phyloP scores from a whole-genome alignment of 768 basidiomycete genomes.

The Lentinula sp. region DNA sequence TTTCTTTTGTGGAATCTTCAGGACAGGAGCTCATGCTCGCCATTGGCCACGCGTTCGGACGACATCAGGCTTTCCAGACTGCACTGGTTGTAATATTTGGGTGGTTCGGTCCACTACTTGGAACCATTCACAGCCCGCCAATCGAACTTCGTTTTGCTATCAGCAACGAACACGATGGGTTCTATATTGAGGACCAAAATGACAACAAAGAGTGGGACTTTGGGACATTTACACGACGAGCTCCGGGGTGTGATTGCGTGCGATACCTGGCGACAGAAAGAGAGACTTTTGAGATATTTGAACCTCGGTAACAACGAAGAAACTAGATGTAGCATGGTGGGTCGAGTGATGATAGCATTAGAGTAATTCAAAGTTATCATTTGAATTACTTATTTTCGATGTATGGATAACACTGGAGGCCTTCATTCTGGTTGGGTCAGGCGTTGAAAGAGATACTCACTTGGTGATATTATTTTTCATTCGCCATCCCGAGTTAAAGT shows the following conservation, averaged over 20 bases:
- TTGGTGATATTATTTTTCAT: too few species aligned
- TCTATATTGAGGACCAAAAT: background rate
- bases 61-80: background rate
- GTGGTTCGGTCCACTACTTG: background rate
- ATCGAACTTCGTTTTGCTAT: background rate
- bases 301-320: too few species aligned
- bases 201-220: background rate
- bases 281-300: background rate
- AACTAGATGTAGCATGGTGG: too few species aligned
- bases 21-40: background rate
- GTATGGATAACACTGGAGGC: too few species aligned
- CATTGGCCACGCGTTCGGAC: background rate
- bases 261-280: background rate
- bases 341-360: too few species aligned
- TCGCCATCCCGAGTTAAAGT: too few species aligned
- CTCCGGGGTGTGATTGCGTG: background rate
- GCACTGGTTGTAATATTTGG: background rate
- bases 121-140: background rate
- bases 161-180: background rate
- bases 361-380: too few species aligned
- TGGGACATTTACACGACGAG: background rate
- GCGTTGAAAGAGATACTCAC: too few species aligned
- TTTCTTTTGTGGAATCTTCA: background rate
- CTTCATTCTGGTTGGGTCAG: too few species aligned
- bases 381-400: too few species aligned